A percentile compares a stretch with the other conserved stretches of the same genome.
Evolutionary conservation across 2,329 filamentous ascomycete genomes (phyloP).

Genomic region (Cadophora sp.): DNA sequence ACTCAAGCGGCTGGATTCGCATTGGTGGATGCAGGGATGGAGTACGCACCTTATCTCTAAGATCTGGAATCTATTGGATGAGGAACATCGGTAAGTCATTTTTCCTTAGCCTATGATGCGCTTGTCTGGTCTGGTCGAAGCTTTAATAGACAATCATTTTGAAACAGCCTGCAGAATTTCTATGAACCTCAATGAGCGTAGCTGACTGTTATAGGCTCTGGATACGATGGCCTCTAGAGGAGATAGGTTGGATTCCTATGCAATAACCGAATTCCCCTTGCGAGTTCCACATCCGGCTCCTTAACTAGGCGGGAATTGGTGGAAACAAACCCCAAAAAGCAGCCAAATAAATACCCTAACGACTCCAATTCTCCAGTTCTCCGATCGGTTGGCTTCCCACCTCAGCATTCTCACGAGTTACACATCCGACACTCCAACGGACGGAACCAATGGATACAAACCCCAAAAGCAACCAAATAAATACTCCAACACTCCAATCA

Average conservation of each 20-base stretch:
- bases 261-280: neutral
- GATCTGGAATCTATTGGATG: slow-evolving; percentile 47
- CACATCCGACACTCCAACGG: no score
- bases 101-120: neutral
- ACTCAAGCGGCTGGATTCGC: slow-evolving; percentile 44
- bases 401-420: no score
- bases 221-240: slow-evolving; percentile 46
- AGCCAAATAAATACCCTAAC: no score
- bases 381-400: no score
- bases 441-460: no score
- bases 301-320: neutral
- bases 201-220: slow-evolving; percentile 40
- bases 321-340: neutral
- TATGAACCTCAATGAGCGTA: neutral
- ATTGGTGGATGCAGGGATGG: slow-evolving; percentile 51
- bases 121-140: neutral
- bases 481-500: no score
- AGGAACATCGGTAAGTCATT: slow-evolving; percentile 42
- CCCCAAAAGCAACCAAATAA: no score
- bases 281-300: neutral
- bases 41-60: slow-evolving; percentile 45
- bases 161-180: neutral
- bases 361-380: no score
- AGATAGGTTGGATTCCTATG: slow-evolving; percentile 42
- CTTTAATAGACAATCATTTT: neutral